A percentile compares a stretch with the other conserved stretches of the same genome.
These are phyloP conservation scores for Stevia rebaudiana DNA, from an alignment of 140 eudicot genomes.

Conservation along the genomic window DNA sequence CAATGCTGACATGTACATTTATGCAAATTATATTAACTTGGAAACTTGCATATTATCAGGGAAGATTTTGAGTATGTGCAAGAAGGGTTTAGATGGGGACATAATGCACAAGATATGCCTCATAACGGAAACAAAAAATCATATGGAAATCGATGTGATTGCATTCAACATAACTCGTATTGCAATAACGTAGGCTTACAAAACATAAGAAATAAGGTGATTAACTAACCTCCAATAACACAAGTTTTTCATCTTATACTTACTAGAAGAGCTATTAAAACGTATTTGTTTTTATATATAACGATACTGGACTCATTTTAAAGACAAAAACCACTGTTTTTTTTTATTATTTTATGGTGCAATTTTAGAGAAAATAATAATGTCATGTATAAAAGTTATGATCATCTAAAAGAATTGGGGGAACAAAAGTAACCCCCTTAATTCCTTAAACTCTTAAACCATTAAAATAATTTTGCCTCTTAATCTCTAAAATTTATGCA, in stretches of 20 bases:
- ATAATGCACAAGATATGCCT: constrained; percentile 26
- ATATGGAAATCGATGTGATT: constrained; percentile 31
- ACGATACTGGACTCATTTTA: too few relatives aligned
- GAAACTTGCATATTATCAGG: constrained; percentile 34
- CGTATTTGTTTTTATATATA: too few relatives aligned
- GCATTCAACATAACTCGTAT: constrained; percentile 29
- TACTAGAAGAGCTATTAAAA: too few relatives aligned
- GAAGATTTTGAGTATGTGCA: constrained; percentile 51
- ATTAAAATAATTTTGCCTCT: too few relatives aligned
- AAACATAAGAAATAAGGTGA: constrained; percentile 48
- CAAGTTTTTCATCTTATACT: constrained; percentile 8
- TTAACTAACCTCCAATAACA: constrained; percentile 1
- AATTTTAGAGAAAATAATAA: too few relatives aligned
- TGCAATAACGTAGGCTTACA: constrained; percentile 28
- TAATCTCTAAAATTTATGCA: too few relatives aligned
- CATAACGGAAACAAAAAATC: constrained; percentile 25
- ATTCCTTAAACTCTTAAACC: too few relatives aligned
- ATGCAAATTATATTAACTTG: neutral
- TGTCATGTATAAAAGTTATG: too few relatives aligned
- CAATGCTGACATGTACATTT: neutral
- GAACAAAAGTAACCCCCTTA: too few relatives aligned
- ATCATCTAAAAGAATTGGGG: too few relatives aligned
- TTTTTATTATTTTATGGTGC: too few relatives aligned
- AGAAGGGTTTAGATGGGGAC: constrained; percentile 38
- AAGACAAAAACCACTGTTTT: too few relatives aligned